Evolutionary conservation across 768 basidiomycete species (phyloP).

Genomic region (Termitomyces sp.): DNA sequence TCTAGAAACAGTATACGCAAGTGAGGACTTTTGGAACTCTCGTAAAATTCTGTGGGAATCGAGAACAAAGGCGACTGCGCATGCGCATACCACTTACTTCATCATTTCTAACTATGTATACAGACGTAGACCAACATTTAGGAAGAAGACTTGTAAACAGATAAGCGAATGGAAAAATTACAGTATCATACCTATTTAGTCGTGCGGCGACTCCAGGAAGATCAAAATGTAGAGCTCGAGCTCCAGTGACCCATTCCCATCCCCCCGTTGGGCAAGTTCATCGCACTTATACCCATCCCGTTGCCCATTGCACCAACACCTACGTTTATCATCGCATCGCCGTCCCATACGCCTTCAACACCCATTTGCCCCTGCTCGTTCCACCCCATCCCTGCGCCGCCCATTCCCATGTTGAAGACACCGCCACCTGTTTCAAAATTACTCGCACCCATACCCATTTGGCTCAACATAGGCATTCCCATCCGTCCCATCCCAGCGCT

Average conservation of each 20-base stretch:
- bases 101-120: background rate
- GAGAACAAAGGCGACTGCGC: background rate
- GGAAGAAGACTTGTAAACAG: background rate
- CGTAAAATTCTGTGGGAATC: no score
- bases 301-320: slow-evolving; percentile 32
- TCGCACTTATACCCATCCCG: slow-evolving; percentile 38
- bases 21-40: background rate
- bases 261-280: slow-evolving; percentile 28
- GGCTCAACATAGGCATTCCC: slow-evolving; percentile 23
- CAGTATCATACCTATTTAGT: background rate
- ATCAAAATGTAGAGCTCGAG: slow-evolving; percentile 13
- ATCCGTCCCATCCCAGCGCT: slow-evolving; percentile 20
- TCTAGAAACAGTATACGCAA: background rate
- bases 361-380: slow-evolving; percentile 26
- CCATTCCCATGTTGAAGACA: slow-evolving; percentile 31
- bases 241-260: slow-evolving; percentile 38
- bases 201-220: background rate
- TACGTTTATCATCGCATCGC: slow-evolving; percentile 30
- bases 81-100: no score
- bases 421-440: slow-evolving; percentile 17
- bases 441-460: slow-evolving; percentile 20
- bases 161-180: background rate
- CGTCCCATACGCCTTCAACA: slow-evolving; percentile 27
- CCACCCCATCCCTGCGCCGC: slow-evolving; percentile 29
- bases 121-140: background rate